Conservation (phyloP, 164 flowering plant genomes). For the Macadamia integrifolia region DNA sequence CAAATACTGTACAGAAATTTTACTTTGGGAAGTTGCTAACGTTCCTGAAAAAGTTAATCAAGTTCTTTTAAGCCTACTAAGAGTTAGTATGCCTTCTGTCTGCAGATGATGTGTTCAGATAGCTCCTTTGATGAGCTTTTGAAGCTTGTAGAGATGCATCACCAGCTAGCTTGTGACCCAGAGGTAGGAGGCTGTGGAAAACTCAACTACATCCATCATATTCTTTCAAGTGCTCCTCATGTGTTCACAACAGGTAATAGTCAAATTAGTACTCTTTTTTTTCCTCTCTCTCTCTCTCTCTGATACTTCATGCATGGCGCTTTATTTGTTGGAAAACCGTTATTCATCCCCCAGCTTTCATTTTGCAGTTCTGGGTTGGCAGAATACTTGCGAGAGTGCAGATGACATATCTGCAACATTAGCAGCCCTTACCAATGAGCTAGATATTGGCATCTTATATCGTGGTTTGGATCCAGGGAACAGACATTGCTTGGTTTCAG, state of each 20-base stretch:
- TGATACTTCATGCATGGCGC: background rate
- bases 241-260: constrained; percentile 76
- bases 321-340: background rate
- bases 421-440: constrained; percentile 62
- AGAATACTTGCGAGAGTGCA: constrained; percentile 73
- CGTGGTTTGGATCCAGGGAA: constrained; percentile 80
- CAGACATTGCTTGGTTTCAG: constrained; percentile 72
- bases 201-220: constrained; percentile 75
- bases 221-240: constrained; percentile 73
- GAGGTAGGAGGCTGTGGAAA: constrained; percentile 88
- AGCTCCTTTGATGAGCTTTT: constrained; percentile 77
- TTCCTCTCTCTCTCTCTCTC: too few relatives aligned
- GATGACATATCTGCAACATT: constrained; percentile 86
- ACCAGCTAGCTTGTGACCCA: constrained; percentile 91
- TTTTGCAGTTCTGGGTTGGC: constrained; percentile 95
- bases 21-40: background rate
- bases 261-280: too few relatives aligned
- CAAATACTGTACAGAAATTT: background rate
- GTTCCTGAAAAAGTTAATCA: too few relatives aligned
- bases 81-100: background rate
- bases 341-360: constrained; percentile 3
- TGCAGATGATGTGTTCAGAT: constrained; percentile 63
- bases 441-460: constrained; percentile 79
- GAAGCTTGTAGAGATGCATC: constrained; percentile 84
- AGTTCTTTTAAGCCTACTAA: background rate